Evolutionary conservation across 805 yeast species (phyloP), one percentile per base, ranked within the genome.

Genomic region (Metschnikowia hibisci): DNA sequence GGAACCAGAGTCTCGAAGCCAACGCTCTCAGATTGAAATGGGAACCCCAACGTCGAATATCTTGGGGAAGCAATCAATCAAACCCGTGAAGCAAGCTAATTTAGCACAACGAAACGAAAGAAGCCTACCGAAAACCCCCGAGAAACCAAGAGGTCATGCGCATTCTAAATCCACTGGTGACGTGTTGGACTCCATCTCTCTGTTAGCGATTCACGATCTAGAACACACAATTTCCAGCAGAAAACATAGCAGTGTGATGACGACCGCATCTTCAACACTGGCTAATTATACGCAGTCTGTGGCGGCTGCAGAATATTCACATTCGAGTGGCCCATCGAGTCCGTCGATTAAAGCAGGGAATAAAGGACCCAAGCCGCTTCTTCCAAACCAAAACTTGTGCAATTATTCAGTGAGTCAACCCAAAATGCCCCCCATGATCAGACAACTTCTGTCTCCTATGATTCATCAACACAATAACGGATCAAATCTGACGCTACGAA

Each of bases 401-500:
- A 53, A 53, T 22, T 53, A 52, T 36, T 46, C 48, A 18, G 45
- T 37, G 32, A 20, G 33, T 12, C 32, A 32, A 20, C 50, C 34
- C 18, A 52, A 52, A 31, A 39, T 44, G 25, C 53, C 55, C 2
- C 29, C 45, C 4, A 48, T 52, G 44, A 38, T 27, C 14, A 42
- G 47, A 12, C 50, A 46, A 18, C 39, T 48, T 32, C 46, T 40
- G 37, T 46, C 55, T 14, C 52, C 50, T 6, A 46, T 51, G 54
- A 46, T 51, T 20, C 53, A 45, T 36, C 43, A 35, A 40, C 39
- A 40, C 46, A 35, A 34, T 42, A 60, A 56, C 30, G 56, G 57
- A 4, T 56, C 58, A 10, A 48, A 58, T 3, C 47, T 58, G 4
- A 58, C 56, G 3, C 37, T 68, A 27, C 66, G 54, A 43, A 59